Conservation (phyloP, 2,329 filamentous ascomycete genomes). For the Metarhizium guizhouense region DNA sequence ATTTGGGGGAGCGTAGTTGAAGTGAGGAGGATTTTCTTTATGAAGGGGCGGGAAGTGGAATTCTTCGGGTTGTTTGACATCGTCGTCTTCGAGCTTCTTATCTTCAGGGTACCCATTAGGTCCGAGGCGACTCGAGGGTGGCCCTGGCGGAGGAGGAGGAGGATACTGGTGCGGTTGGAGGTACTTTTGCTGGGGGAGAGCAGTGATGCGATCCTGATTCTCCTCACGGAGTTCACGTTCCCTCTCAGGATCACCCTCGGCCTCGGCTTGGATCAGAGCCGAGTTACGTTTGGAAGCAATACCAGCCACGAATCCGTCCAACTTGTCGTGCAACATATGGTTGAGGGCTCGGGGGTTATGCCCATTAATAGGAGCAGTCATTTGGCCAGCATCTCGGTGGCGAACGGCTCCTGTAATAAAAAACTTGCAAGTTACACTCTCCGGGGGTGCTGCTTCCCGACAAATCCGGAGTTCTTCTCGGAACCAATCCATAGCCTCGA, state of each 20-base stretch:
- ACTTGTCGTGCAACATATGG: constrained; percentile 71
- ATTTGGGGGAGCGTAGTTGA: constrained; percentile 45
- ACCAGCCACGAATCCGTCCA: constrained; percentile 79
- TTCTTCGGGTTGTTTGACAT: constrained; percentile 20
- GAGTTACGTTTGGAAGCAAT: constrained; percentile 84
- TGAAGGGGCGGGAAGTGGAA: constrained; percentile 52
- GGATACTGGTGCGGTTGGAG: constrained; percentile 42
- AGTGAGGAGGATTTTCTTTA: constrained; percentile 44
- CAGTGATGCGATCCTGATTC: constrained; percentile 76
- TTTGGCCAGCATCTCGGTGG: constrained; percentile 23
- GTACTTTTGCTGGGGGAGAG: constrained; percentile 62
- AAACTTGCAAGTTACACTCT: constrained; percentile 88
- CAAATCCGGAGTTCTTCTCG: constrained; percentile 89
- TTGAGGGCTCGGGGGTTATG: constrained; percentile 50
- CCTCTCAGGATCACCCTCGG: constrained; percentile 66
- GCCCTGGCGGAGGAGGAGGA: constrained; percentile 15
- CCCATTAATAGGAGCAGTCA: constrained; percentile 34
- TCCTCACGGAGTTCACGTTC: constrained; percentile 73
- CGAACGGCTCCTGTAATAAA: constrained; percentile 69
- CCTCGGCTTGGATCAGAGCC: constrained; percentile 72
- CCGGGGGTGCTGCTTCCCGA: constrained; percentile 77
- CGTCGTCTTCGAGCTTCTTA: constrained; percentile 21
- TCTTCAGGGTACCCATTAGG: constrained; percentile 31
- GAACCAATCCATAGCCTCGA: constrained; percentile 97
- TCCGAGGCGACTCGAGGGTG: constrained; percentile 7